These are phyloP conservation scores for Proliferodiscus dingleyae DNA, from an alignment of 2,329 filamentous ascomycete genomes.

Conservation along the genomic window DNA sequence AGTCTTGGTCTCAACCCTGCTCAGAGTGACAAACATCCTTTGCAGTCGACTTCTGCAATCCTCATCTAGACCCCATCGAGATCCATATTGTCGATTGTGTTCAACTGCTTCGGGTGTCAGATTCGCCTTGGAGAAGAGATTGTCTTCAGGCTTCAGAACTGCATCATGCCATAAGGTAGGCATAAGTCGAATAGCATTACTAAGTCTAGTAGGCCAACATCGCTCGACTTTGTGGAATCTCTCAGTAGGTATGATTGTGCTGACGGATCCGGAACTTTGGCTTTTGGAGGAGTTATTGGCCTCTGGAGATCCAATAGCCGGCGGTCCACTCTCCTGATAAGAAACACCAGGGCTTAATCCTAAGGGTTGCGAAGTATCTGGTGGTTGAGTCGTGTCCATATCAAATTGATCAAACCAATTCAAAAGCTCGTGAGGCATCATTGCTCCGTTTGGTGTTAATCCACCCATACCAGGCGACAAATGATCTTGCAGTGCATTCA, in stretches of 20 bases:
- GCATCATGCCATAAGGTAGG: conserved; percentile 38
- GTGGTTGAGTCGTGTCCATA: conserved; percentile 16
- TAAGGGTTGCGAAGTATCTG: conserved; percentile 9
- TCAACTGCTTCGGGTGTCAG: conserved; percentile 19
- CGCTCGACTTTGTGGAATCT: conserved; percentile 38
- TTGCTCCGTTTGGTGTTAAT: conserved; percentile 14
- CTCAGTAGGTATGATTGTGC: conserved; percentile 33
- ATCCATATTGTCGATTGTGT: conserved; percentile 28
- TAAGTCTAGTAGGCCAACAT: conserved; percentile 37
- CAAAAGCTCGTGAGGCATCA: conserved; percentile 21
- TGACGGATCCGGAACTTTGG: conserved; percentile 14
- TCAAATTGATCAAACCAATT: conserved; percentile 26
- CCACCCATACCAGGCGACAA: conserved; percentile 18
- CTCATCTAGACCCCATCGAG: conserved; percentile 35
- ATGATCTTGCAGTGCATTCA: conserved; percentile 16
- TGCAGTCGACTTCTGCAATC: conserved; percentile 38
- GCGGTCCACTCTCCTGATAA: conserved; percentile 5
- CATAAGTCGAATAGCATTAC: conserved; percentile 36
- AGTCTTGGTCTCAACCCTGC: conserved; percentile 13
- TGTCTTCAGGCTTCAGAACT: conserved; percentile 33
- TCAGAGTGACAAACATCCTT: conserved; percentile 31
- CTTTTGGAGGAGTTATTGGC: conserved; percentile 12
- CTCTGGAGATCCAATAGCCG: conserved; percentile 9
- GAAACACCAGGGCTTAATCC: conserved; percentile 4
- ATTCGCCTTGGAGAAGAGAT: conserved; percentile 34